Evolutionary conservation across 805 yeast species (phyloP).

Genomic region (Nakazawaea molendinolei): DNA sequence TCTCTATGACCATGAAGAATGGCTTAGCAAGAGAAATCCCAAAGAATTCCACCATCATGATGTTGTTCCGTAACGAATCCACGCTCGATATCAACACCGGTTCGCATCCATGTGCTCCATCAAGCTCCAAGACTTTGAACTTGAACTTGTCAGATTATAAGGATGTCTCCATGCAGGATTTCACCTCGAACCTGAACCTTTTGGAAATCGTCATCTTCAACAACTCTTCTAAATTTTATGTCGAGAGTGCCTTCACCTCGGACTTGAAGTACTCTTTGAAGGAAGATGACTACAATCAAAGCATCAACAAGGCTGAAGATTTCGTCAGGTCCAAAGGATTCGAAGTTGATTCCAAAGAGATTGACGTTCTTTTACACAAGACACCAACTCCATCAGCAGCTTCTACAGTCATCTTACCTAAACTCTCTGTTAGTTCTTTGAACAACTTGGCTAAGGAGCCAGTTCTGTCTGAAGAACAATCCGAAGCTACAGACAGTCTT

Average conservation of each 20-base stretch:
- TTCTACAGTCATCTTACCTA: conserved; percentile 11
- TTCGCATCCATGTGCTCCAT: conserved; percentile 7
- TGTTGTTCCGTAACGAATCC: conserved; percentile 1
- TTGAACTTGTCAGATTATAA: neutral
- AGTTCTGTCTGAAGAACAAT: neutral
- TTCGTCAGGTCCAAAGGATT: conserved; percentile 2
- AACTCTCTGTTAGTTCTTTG: conserved; percentile 1
- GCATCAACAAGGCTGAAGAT: conserved; percentile 1
- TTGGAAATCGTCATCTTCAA: conserved; percentile 4
- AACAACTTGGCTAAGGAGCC: too few relatives aligned
- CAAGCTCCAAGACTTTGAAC: neutral
- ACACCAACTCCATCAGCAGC: conserved; percentile 3
- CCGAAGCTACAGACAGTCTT: neutral
- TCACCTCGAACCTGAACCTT: neutral
- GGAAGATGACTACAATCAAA: conserved; percentile 5
- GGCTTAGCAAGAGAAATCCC: conserved; percentile 5
- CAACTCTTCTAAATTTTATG: conserved; percentile 2
- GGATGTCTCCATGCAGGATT: conserved; percentile 3
- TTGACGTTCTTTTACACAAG: neutral
- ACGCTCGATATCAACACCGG: conserved; percentile 3
- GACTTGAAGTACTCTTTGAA: conserved; percentile 1
- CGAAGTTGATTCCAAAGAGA: neutral
- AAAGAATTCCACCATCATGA: conserved; percentile 1
- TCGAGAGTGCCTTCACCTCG: neutral
- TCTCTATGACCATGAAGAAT: conserved; percentile 1